Base-by-base conservation (phyloP, 2,329 filamentous ascomycete genomes). In the Magnaporthiopsis incrustans region DNA sequence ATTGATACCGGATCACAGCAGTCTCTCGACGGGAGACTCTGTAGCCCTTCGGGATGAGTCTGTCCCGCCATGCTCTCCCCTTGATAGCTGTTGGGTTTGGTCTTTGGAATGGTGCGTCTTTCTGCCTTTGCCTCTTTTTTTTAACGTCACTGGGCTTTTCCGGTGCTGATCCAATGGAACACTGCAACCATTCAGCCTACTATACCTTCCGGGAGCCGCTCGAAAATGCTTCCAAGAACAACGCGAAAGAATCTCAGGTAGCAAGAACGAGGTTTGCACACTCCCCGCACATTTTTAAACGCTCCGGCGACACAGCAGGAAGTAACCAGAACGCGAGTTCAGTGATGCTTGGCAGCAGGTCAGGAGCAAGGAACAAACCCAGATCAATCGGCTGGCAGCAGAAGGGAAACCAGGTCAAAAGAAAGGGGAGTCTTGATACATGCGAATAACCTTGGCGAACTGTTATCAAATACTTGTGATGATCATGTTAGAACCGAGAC, bases 1-100 rank as follows among this genome's bases (percentile, higher is more conserved):
- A 53, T 53, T 22, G 44, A 15, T 18, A n/a, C 44, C 15, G 35
- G 35, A 22, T 25, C 8, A 25, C 44, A 11, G 44, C 44, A 4
- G n/a, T 53, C 44, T 53, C 44, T 53, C 44, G 6, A 22, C 44
- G 8, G 22, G 44, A 53, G 44, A 25, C 44, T 53, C 10, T 14
- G 6, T 53, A 53, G 61, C 57, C 66, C 67, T 56, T 64, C 56
- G 58, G 35, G 25, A 61, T 14, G 35, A 18, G 50, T 33, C 27
- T 61, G 5, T 22, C 73, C 44, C 44, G 44, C 44, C 44, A 53
- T 53, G 44, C 22, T n/a, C 44, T 53, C 44, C 44, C 44, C 10
- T 66, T 70, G 50, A 57, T 75, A n/a, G 74, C 74, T 8, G 63
- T 74, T 26, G 65, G 70, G 10, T 70, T 71, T 64, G 74, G 74